Evolutionary conservation across 495 filamentous ascomycete genomes (phyloP).

Genomic region (Terfezia boudieri): DNA sequence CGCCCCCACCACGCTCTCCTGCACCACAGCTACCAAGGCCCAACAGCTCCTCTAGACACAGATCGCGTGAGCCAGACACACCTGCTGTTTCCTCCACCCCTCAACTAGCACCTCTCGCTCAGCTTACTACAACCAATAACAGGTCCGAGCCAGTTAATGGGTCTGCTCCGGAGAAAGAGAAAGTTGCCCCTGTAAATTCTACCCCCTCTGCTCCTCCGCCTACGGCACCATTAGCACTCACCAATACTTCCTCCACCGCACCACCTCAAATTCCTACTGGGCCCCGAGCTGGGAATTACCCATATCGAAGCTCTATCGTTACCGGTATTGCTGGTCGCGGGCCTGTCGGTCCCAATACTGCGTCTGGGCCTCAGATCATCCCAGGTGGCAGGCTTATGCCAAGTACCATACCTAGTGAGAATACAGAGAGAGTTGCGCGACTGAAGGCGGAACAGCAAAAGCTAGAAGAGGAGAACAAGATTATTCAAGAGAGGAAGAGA

Average conservation of each 20-base stretch:
- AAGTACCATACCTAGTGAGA: slow-evolving; percentile 10
- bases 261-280: slow-evolving; percentile 14
- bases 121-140: too few species aligned
- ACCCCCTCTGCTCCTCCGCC: slow-evolving; percentile 1
- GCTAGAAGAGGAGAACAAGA: slow-evolving; percentile 14
- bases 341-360: slow-evolving; percentile 7
- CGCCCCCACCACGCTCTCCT: slow-evolving; percentile 7
- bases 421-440: slow-evolving; percentile 12
- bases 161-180: neutral
- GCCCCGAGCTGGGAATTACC: slow-evolving; percentile 17
- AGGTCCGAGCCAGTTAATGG: neutral
- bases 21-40: slow-evolving; percentile 1
- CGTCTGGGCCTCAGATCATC: slow-evolving; percentile 14
- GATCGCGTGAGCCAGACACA: slow-evolving; percentile 4
- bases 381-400: slow-evolving; percentile 15
- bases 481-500: slow-evolving; percentile 14
- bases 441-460: slow-evolving; percentile 13
- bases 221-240: slow-evolving; percentile 9
- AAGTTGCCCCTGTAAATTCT: neutral
- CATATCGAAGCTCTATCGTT: slow-evolving; percentile 15
- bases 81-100: slow-evolving; percentile 6
- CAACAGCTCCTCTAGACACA: slow-evolving; percentile 10
- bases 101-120: slow-evolving; percentile 5
- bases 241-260: slow-evolving; percentile 1
- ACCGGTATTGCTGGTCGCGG: neutral